A percentile compares a stretch with the other conserved stretches of the same genome.
Evolutionary conservation across 2,329 filamentous ascomycete species (phyloP).

Genomic region (Scortechinia acanthostroma): DNA sequence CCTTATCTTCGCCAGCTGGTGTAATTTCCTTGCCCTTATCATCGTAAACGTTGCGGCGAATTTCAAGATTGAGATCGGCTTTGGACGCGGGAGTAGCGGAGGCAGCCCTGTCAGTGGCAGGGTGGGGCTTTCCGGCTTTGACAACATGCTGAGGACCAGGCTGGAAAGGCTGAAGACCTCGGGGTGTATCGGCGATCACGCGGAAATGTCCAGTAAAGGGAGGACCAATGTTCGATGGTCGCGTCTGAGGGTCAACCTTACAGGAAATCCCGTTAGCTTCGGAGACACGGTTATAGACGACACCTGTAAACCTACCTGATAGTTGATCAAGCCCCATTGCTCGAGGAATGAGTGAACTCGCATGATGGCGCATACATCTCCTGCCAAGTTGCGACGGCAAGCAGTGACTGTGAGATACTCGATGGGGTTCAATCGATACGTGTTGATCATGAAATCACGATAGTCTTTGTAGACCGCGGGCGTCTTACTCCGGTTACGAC

Average conservation of each 20-base stretch:
- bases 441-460: conserved; percentile 99
- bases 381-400: conserved; percentile 86
- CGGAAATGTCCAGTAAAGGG: conserved; percentile 97
- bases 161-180: conserved; percentile 90
- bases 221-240: conserved; percentile 89
- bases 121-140: conserved; percentile 50
- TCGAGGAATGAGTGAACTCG: conserved; percentile 94
- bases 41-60: conserved; percentile 93
- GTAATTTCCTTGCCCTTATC: conserved; percentile 69
- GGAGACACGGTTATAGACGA: too few species aligned
- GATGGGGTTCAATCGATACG: conserved; percentile 87
- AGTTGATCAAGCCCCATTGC: conserved; percentile 98
- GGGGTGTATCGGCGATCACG: conserved; percentile 88
- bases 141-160: conserved; percentile 35
- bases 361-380: conserved; percentile 98
- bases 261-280: conserved; percentile 4
- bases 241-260: conserved; percentile 92
- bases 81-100: conserved; percentile 61
- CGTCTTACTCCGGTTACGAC: conserved; percentile 94
- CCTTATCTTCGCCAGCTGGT: conserved; percentile 64
- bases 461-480: conserved; percentile 97
- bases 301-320: conserved; percentile 62
- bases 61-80: conserved; percentile 80
- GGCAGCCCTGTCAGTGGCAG: conserved; percentile 69
- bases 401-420: conserved; percentile 97